Evolutionary conservation across 257 asterid genomes (phyloP), one percentile per base, ranked within the genome.

Genomic region (Capsicum rhomboideum): DNA sequence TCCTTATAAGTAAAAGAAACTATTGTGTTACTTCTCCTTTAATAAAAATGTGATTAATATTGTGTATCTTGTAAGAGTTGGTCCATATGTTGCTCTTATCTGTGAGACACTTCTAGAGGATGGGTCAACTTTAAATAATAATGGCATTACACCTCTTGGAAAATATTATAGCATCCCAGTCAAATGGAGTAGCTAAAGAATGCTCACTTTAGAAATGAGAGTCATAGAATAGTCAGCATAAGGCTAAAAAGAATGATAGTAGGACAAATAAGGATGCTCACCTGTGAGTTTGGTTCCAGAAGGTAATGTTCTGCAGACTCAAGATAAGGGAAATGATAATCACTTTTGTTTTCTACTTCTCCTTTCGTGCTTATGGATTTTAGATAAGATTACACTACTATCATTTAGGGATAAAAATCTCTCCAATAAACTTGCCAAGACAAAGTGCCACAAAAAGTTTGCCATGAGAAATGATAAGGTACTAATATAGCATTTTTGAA

Each of bases 381-480:
- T n/a, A n/a, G n/a, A n/a, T n/a, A n/a, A n/a, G n/a, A n/a, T n/a
- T n/a, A n/a, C n/a, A n/a, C n/a, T n/a, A n/a, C n/a, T n/a, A n/a
- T 74, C 42, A 23, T 21, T 28, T 23, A 44, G 11, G 18, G 79
- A 58, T 81, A 78, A 72, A 17, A 56, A 72, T 58, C 50, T 44
- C 79, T 71, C 87, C 5, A 68, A 6, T 37, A 74, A 82, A 26
- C 37, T 55, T 82, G 66, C 21, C 53, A 85, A 74, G 56, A 56
- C 88, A 78, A 87, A 82, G 87, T 29, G 26, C 69, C 63, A 7
- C 18, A 84, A 61, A 79, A 88, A 88, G 83, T 34, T 13, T 9
- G 29, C 67, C n/a, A 56, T 29, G 61, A 86, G 81, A 37, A 87
- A 82, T 82, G 90, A 83, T 68, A 86, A 86, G 93, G 96, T 90